Conservation (phyloP, 108 stramenopile genomes). For the Cyclotella baltica region DNA sequence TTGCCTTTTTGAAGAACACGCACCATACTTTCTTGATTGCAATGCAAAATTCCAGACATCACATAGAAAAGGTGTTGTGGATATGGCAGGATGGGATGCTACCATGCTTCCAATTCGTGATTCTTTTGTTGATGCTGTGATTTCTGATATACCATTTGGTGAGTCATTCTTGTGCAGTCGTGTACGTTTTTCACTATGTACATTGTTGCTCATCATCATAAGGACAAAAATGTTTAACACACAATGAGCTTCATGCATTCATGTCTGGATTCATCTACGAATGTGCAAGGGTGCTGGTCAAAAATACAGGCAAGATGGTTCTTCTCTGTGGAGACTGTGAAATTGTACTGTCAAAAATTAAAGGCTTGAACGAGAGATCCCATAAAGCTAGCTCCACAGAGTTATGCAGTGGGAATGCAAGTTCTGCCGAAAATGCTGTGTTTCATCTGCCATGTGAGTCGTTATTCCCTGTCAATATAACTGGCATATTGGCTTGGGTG, state of each 20-base stretch:
- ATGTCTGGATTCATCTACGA: constrained; percentile 62
- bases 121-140: constrained; percentile 57
- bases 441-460: constrained; percentile 50
- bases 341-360: constrained; percentile 18
- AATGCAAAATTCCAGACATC: constrained; percentile 1
- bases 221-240: constrained; percentile 63
- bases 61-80: not conserved
- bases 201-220: not conserved
- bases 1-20: constrained; percentile 14
- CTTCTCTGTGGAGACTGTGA: constrained; percentile 57
- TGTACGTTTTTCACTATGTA: not conserved
- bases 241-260: constrained; percentile 49
- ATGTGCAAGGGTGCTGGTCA: constrained; percentile 60
- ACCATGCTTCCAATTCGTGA: constrained; percentile 60
- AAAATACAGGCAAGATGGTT: constrained; percentile 52
- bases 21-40: constrained; percentile 24
- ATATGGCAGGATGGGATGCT: constrained; percentile 66
- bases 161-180: not conserved
- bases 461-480: constrained; percentile 71
- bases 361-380: constrained; percentile 23
- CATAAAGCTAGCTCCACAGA: not conserved
- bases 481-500: constrained; percentile 70
- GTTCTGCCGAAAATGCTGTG: constrained; percentile 27
- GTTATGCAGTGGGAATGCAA: not conserved
- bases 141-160: constrained; percentile 75